Percentiles rank a stretch among this genome's conserved stretches.
Conservation (phyloP, 441 rosid species). For the Aleurites moluccanus region DNA sequence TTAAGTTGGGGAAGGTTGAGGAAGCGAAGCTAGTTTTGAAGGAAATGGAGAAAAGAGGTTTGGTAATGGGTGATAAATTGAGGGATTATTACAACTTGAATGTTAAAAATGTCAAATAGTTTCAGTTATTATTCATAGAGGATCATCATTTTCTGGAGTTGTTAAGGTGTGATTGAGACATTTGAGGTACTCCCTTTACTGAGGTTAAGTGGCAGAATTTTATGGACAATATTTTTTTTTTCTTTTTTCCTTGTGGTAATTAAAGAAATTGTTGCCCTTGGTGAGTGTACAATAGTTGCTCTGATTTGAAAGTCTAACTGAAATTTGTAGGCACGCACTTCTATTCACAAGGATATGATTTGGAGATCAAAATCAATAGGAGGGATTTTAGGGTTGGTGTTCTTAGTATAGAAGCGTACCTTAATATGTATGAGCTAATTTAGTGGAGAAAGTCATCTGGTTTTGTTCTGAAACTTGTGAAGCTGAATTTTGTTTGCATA, state of each 20-base stretch:
- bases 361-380: neutral
- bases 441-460: neutral
- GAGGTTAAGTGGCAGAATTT: neutral
- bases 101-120: constrained; percentile 15
- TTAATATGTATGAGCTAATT: neutral
- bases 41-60: constrained; percentile 55
- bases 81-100: constrained; percentile 30
- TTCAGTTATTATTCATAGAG: neutral
- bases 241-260: neutral
- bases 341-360: neutral
- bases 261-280: neutral
- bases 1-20: constrained; percentile 30
- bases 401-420: neutral
- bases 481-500: neutral
- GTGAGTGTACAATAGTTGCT: neutral
- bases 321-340: neutral
- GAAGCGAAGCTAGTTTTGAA: constrained; percentile 51
- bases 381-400: neutral
- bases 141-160: constrained; percentile 2
- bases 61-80: constrained; percentile 45
- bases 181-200: neutral
- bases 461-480: neutral
- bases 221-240: neutral
- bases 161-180: neutral
- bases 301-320: neutral